A percentile compares a stretch with the other conserved stretches of the same genome.
These are phyloP conservation scores for Fusarium continuum DNA, from an alignment of 2,329 filamentous ascomycete genomes.

Conservation along the genomic window DNA sequence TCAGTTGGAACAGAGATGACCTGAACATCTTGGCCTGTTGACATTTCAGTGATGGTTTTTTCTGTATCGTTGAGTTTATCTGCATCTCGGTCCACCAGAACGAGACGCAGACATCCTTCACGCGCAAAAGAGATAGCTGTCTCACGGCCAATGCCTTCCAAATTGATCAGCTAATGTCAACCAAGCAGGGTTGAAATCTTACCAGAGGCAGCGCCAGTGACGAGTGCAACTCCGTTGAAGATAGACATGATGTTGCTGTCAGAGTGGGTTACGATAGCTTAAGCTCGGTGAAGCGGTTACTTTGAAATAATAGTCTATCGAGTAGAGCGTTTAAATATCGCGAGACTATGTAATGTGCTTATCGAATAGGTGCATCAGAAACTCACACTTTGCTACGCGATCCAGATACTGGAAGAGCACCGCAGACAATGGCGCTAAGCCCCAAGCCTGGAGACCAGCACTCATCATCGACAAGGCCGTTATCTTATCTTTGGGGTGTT, in stretches of 20 bases:
- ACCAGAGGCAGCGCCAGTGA: conserved; percentile 22
- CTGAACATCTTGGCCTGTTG: not conserved
- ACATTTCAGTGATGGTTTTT: not conserved
- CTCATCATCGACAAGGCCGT: not conserved
- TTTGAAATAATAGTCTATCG: not conserved
- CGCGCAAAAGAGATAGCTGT: conserved; percentile 10
- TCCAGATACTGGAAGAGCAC: no score
- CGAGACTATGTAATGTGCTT: not conserved
- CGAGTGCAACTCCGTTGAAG: conserved; percentile 16
- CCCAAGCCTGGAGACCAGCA: not conserved
- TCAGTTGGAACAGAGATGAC: conserved; percentile 4
- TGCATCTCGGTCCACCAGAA: conserved; percentile 5
- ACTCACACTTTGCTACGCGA: no score
- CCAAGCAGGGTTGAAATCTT: not conserved
- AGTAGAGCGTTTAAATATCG: not conserved
- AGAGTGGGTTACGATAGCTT: not conserved
- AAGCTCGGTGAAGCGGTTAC: not conserved
- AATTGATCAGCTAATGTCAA: not conserved
- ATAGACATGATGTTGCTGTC: not conserved
- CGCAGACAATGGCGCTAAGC: not conserved
- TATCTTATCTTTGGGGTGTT: not conserved
- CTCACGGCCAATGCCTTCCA: conserved; percentile 2
- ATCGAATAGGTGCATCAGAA: no score
- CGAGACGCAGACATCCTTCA: not conserved
- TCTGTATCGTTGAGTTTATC: not conserved